These are phyloP conservation scores for Rhizopogon sp. DNA, from an alignment of 768 basidiomycete genomes.

Conservation along the genomic window DNA sequence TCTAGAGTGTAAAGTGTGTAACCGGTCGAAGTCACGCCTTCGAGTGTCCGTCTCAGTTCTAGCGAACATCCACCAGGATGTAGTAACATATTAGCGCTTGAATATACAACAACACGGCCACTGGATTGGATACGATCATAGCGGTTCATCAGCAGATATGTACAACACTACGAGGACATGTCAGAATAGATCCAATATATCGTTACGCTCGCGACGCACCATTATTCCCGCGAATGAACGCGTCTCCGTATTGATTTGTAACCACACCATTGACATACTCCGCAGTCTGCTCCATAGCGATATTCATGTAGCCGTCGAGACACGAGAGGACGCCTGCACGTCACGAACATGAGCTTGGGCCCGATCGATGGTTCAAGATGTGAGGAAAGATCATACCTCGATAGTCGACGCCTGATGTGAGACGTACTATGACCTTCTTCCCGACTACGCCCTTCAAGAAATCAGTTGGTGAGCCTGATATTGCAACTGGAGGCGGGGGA, in stretches of 20 bases:
- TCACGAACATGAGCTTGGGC: not conserved
- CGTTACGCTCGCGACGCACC: conserved; percentile 38
- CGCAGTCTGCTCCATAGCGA: conserved; percentile 95
- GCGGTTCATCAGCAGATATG: conserved; percentile 65
- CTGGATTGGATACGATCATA: conserved; percentile 29
- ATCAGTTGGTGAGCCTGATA: conserved; percentile 83
- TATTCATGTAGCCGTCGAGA: conserved; percentile 99
- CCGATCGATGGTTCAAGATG: not conserved
- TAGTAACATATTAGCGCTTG: not conserved
- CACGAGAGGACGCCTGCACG: conserved; percentile 84
- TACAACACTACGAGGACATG: conserved; percentile 53
- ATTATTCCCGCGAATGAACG: conserved; percentile 93
- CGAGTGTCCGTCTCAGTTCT: not conserved
- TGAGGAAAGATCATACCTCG: conserved; percentile 49
- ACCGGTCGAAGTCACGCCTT: too few relatives aligned
- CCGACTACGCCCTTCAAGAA: conserved; percentile 95
- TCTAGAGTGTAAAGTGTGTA: too few relatives aligned
- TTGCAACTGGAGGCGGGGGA: conserved; percentile 39
- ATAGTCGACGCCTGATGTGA: conserved; percentile 92
- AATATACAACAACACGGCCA: conserved; percentile 1
- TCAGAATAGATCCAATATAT: not conserved
- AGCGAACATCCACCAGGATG: not conserved
- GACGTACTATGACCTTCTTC: conserved; percentile 88
- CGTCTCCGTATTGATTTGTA: conserved; percentile 90
- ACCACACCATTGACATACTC: conserved; percentile 87